Conservation (phyloP, 768 basidiomycete species). For the Boletus reticuloceps region DNA sequence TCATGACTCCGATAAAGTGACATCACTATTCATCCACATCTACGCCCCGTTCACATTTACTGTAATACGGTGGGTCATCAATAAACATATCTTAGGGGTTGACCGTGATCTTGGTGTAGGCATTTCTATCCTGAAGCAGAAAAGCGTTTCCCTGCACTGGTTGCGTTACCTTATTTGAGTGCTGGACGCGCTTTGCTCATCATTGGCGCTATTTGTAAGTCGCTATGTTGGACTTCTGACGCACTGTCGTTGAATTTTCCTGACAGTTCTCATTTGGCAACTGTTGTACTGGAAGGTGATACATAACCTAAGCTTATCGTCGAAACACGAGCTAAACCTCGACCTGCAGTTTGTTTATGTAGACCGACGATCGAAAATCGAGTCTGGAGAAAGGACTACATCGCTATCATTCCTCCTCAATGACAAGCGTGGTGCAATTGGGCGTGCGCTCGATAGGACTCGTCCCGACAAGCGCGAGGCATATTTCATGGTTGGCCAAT, state of each 20-base stretch:
- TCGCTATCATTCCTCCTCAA: conserved; percentile 87
- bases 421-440: conserved; percentile 83
- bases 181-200: conserved; percentile 73
- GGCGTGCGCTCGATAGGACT: conserved; percentile 61
- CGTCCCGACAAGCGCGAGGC: conserved; percentile 60
- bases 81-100: neutral
- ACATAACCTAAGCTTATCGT: neutral
- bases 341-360: conserved; percentile 71
- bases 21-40: conserved; percentile 91
- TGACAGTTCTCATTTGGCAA: conserved; percentile 90
- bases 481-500: conserved; percentile 84
- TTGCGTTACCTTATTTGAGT: conserved; percentile 63
- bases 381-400: conserved; percentile 87
- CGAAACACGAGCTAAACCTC: neutral
- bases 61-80: conserved; percentile 68
- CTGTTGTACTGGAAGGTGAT: conserved; percentile 86
- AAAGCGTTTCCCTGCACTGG: conserved; percentile 82
- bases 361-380: conserved; percentile 85
- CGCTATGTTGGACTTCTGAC: conserved; percentile 6
- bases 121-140: conserved; percentile 86
- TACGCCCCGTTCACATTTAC: conserved; percentile 91
- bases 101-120: conserved; percentile 37
- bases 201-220: conserved; percentile 80
- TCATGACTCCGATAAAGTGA: conserved; percentile 96
- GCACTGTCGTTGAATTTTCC: conserved; percentile 4